Conservation (phyloP, 257 asterid genomes). For the Orobanche coerulescens region DNA sequence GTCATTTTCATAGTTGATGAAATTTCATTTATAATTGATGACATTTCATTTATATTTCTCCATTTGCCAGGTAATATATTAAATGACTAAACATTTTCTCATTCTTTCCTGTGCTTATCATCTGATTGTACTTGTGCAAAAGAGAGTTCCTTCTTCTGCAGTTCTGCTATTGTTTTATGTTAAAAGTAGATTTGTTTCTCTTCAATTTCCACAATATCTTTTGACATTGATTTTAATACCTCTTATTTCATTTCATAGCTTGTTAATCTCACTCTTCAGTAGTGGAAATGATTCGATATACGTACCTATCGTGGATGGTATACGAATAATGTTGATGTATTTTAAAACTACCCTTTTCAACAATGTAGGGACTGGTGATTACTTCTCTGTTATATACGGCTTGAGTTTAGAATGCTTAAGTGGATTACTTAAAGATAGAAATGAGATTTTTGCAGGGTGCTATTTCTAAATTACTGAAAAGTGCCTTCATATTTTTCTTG, state of each 20-base stretch:
- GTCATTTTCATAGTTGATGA: neutral
- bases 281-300: neutral
- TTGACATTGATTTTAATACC: neutral
- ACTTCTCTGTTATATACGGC: neutral
- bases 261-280: neutral
- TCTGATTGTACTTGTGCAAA: neutral
- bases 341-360: neutral
- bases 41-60: neutral
- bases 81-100: neutral
- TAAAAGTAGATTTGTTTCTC: neutral
- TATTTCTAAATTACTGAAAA: neutral
- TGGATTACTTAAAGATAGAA: neutral
- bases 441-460: neutral
- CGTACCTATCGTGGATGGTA: neutral
- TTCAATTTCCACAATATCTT: neutral
- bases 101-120: neutral
- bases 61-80: neutral
- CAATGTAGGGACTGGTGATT: neutral
- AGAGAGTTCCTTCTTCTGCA: neutral
- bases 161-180: neutral
- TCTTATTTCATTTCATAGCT: neutral
- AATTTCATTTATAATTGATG: no score
- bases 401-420: slow-evolving; percentile 3
- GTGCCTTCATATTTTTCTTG: neutral
- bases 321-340: neutral